phyloP scores from a whole-genome alignment of 2,329 filamentous ascomycete genomes.

The Arthrobotrys musiformis region DNA sequence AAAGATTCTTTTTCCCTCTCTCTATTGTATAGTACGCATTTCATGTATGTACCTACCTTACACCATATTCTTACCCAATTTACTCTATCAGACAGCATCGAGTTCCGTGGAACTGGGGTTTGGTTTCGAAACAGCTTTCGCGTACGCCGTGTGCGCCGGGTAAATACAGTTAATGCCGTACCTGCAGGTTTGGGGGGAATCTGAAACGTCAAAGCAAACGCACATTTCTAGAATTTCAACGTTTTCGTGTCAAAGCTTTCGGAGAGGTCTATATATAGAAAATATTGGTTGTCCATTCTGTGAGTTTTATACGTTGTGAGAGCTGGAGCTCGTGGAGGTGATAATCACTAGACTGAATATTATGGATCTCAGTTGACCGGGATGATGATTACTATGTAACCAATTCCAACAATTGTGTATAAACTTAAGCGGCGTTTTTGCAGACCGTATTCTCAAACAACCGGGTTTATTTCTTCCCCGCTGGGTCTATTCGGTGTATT shows the following conservation, averaged over 20 bases:
- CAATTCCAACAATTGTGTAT: background rate
- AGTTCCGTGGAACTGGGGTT: too few relatives aligned
- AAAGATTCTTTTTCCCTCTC: too few relatives aligned
- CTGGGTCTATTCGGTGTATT: conserved; percentile 8
- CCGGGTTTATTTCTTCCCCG: background rate
- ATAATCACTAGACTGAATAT: too few relatives aligned
- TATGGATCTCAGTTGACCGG: background rate
- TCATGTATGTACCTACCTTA: too few relatives aligned
- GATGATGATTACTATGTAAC: background rate
- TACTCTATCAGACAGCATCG: too few relatives aligned
- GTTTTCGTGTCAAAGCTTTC: background rate
- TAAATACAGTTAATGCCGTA: conserved; percentile 31
- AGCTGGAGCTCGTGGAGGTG: too few relatives aligned
- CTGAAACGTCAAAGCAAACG: conserved; percentile 23
- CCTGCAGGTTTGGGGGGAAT: background rate
- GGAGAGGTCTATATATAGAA: background rate
- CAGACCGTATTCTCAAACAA: background rate
- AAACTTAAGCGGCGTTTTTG: background rate
- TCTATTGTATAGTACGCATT: too few relatives aligned
- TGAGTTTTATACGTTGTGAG: too few relatives aligned
- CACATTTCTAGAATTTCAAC: background rate
- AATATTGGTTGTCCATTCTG: too few relatives aligned
- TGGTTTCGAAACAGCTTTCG: background rate
- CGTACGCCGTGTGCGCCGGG: conserved; percentile 7
- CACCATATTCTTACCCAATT: too few relatives aligned